Conservation (phyloP, 1,139 yeast genomes). For the Nakaseomyces nivariensis region DNA sequence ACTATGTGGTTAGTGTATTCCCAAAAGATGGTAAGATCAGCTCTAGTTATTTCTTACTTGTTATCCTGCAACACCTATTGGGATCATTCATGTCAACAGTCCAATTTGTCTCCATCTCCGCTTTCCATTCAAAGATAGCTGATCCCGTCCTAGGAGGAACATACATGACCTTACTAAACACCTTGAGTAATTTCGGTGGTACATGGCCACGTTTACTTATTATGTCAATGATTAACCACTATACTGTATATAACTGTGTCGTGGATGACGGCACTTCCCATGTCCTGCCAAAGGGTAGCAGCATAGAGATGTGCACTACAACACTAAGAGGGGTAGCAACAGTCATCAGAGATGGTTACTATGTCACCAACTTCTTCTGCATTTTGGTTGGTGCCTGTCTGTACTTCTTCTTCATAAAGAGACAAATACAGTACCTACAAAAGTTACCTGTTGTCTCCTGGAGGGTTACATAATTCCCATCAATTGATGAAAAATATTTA, state of each 20-base stretch:
- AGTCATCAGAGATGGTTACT: conserved; percentile 70
- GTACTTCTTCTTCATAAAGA: conserved; percentile 57
- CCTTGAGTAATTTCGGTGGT: conserved; percentile 89
- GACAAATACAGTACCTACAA: conserved; percentile 34
- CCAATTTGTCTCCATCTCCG: conserved; percentile 88
- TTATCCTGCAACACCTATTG: conserved; percentile 71
- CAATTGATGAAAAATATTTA: too few relatives aligned
- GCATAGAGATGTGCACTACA: conserved; percentile 29
- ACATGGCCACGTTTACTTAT: conserved; percentile 91
- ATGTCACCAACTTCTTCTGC: conserved; percentile 64
- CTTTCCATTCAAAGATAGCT: conserved; percentile 91
- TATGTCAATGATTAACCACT: conserved; percentile 65
- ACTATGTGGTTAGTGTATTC: conserved; percentile 59
- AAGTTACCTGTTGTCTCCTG: conserved; percentile 29
- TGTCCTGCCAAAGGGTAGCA: conserved; percentile 49
- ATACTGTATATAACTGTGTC: conserved; percentile 55
- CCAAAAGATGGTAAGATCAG: conserved; percentile 42
- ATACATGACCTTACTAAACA: conserved; percentile 91
- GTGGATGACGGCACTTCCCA: conserved; percentile 29
- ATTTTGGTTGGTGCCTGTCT: conserved; percentile 55
- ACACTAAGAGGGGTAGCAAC: conserved; percentile 12
- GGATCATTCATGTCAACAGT: conserved; percentile 91
- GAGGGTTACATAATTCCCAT: conserved; percentile 20
- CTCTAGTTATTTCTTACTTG: conserved; percentile 47
- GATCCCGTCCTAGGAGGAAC: conserved; percentile 97